Percentiles rank a stretch among this genome's conserved stretches.
phyloP scores from a whole-genome alignment of 768 basidiomycete genomes.

The Russula dissimulans region DNA sequence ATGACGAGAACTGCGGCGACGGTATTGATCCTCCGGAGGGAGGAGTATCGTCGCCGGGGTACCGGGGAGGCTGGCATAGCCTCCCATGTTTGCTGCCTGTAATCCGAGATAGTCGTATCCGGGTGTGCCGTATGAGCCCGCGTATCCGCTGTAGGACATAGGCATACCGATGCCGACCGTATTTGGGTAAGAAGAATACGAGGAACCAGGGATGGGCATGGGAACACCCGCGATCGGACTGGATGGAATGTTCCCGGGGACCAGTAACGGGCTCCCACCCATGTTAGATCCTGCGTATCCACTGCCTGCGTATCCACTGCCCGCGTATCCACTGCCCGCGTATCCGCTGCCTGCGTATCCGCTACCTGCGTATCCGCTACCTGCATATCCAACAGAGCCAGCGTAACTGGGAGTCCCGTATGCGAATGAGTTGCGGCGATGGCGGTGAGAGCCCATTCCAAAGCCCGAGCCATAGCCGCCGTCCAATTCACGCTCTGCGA shows the following conservation, averaged over 20 bases:
- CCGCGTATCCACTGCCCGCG: not conserved
- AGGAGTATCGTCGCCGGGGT: not conserved
- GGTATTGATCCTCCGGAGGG: not conserved
- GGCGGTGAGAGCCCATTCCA: conserved; percentile 4
- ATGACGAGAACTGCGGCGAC: not conserved
- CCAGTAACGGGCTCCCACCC: not conserved
- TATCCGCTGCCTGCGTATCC: not conserved
- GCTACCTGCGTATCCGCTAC: not conserved
- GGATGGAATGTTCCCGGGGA: not conserved
- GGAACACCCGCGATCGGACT: not conserved
- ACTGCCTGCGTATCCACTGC: not conserved
- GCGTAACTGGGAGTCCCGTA: not conserved
- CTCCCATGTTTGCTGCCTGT: not conserved
- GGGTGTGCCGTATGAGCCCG: not conserved
- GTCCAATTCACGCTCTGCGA: conserved; percentile 8
- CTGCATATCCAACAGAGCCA: not conserved
- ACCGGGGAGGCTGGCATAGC: not conserved
- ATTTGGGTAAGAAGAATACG: not conserved
- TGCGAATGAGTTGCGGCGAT: conserved; percentile 7
- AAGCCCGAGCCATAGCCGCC: not conserved
- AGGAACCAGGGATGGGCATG: conserved; percentile 4
- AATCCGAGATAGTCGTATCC: conserved; percentile 2
- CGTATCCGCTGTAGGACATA: conserved; percentile 6
- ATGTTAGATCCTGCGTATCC: not conserved
- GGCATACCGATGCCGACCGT: not conserved